A percentile compares a stretch with the other conserved stretches of the same genome.
phyloP scores from a whole-genome alignment of 345 rosid genomes.

The Durio zibethinus region DNA sequence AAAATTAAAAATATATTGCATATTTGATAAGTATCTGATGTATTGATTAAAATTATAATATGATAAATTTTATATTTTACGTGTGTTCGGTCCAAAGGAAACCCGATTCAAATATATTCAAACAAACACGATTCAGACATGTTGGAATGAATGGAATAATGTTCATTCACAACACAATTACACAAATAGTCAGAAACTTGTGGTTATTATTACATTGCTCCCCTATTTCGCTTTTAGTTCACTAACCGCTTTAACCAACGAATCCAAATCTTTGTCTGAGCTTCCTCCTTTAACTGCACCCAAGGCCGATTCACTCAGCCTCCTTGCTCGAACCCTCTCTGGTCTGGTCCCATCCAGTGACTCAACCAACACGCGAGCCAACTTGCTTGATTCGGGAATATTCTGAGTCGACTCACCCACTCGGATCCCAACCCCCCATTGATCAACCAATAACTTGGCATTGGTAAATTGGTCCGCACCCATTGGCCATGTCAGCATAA shows the following conservation, averaged over 20 bases:
- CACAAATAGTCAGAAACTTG: neutral
- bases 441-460: constrained; percentile 30
- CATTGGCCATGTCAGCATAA: constrained; percentile 49
- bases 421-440: constrained; percentile 20
- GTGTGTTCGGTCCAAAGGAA: too few relatives aligned
- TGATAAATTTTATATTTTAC: too few relatives aligned
- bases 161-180: neutral
- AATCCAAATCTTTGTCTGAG: constrained; percentile 29
- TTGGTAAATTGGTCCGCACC: constrained; percentile 37
- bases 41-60: too few relatives aligned
- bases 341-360: constrained; percentile 8
- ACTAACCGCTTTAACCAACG: constrained; percentile 14
- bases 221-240: neutral
- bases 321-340: constrained; percentile 18
- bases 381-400: constrained; percentile 27
- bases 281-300: constrained; percentile 32
- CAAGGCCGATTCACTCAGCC: constrained; percentile 19
- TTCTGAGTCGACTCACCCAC: constrained; percentile 32
- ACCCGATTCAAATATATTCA: too few relatives aligned
- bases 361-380: constrained; percentile 32
- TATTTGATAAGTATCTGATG: too few relatives aligned
- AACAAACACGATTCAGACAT: too few relatives aligned
- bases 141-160: too few relatives aligned
- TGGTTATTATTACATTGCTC: neutral
- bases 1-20: too few relatives aligned